Conservation (phyloP, 2,329 filamentous ascomycete genomes). For the Hymenoscyphus repandus region DNA sequence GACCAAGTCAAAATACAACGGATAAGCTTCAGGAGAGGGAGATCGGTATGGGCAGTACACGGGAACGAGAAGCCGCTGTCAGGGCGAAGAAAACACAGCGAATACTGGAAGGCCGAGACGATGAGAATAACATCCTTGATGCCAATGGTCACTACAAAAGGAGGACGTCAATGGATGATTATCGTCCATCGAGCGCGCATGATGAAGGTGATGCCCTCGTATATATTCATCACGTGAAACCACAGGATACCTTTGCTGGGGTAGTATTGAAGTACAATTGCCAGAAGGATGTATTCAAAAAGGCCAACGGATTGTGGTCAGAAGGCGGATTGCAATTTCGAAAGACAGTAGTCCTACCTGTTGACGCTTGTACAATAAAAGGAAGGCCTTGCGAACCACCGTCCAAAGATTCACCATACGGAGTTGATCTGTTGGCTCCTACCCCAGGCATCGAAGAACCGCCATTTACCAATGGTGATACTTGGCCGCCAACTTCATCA, state of each 20-base stretch:
- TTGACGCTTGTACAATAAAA: conserved; percentile 82
- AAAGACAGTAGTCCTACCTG: conserved; percentile 75
- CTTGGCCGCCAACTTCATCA: conserved; percentile 23
- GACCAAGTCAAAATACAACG: conserved; percentile 20
- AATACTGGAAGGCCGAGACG: conserved; percentile 56
- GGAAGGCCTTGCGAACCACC: conserved; percentile 62
- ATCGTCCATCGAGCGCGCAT: conserved; percentile 24
- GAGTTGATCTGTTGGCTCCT: conserved; percentile 47
- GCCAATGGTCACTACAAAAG: conserved; percentile 24
- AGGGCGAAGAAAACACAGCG: conserved; percentile 53
- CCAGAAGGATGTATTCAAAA: conserved; percentile 73
- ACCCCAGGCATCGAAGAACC: conserved; percentile 39
- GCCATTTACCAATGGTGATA: conserved; percentile 18
- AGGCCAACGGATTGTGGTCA: conserved; percentile 90
- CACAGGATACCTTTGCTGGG: conserved; percentile 82
- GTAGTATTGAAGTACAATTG: conserved; percentile 89
- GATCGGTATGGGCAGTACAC: conserved; percentile 49
- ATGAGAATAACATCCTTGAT: conserved; percentile 54
- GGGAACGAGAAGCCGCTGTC: conserved; percentile 48
- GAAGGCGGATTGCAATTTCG: conserved; percentile 85
- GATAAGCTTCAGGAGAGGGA: conserved; percentile 7
- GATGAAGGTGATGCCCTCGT: conserved; percentile 73
- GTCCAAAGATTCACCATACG: conserved; percentile 31
- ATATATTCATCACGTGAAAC: conserved; percentile 82
- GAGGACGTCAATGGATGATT: conserved; percentile 27